phyloP scores from a whole-genome alignment of 768 basidiomycete species.

The Lactifluus volemus region DNA sequence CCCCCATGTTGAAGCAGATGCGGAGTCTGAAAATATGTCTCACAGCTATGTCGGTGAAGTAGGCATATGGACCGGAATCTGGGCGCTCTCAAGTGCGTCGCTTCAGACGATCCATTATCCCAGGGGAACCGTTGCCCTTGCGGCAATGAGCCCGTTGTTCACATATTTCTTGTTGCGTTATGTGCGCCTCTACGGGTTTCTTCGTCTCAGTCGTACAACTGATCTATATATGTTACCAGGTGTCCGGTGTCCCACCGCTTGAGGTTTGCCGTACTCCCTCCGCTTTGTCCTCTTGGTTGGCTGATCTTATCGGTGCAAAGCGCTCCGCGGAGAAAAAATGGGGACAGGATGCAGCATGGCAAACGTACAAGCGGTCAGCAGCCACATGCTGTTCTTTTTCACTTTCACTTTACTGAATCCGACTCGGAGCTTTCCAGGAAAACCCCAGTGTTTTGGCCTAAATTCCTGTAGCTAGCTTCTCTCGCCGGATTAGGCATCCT shows the following conservation, averaged over 20 bases:
- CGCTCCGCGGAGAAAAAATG: slow-evolving; percentile 46
- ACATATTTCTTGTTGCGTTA: slow-evolving; percentile 53
- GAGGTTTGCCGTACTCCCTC: slow-evolving; percentile 32
- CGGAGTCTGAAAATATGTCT: background rate
- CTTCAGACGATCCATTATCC: slow-evolving; percentile 42
- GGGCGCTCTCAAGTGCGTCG: slow-evolving; percentile 43
- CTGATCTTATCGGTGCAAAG: slow-evolving; percentile 16
- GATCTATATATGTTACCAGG: slow-evolving; percentile 25
- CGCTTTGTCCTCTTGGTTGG: background rate
- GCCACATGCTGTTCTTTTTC: background rate
- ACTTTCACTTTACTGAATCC: background rate
- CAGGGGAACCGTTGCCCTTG: slow-evolving; percentile 33
- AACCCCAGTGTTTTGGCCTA: slow-evolving; percentile 31
- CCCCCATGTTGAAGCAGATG: background rate
- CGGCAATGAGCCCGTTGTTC: slow-evolving; percentile 51
- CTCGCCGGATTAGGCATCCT: too few species aligned
- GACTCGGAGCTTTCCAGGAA: slow-evolving; percentile 18
- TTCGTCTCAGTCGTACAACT: background rate
- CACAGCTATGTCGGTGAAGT: slow-evolving; percentile 64
- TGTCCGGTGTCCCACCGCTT: slow-evolving; percentile 63
- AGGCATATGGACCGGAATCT: slow-evolving; percentile 61
- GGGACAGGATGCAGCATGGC: slow-evolving; percentile 45
- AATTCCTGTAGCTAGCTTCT: slow-evolving; percentile 1
- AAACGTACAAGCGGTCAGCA: slow-evolving; percentile 48
- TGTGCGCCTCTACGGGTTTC: slow-evolving; percentile 27